These are phyloP conservation scores for Cyanophora paradoxa DNA, from an alignment of 78 protist species.

Conservation along the genomic window DNA sequence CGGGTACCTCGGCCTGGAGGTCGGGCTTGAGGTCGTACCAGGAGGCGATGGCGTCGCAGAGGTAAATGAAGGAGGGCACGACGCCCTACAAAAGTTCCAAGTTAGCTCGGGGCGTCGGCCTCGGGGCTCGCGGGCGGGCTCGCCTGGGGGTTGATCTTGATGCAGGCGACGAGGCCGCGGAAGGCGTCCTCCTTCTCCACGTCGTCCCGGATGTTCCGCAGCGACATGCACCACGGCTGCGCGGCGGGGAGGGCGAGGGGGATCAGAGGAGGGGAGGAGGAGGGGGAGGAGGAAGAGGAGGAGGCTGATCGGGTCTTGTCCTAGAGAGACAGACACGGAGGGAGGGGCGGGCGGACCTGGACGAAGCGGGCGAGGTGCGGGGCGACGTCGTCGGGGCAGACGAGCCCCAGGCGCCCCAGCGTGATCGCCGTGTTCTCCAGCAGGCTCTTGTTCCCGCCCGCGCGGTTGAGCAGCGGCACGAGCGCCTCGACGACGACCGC, in stretches of 20 bases:
- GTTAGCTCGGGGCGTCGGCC: too few species aligned
- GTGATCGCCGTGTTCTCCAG: constrained; percentile 47
- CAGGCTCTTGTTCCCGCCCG: background rate
- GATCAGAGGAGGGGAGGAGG: too few species aligned
- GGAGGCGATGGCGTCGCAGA: constrained; percentile 65
- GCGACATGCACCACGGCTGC: constrained; percentile 50
- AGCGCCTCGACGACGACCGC: constrained; percentile 20
- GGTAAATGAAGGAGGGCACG: constrained; percentile 11
- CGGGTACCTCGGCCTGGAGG: too few species aligned
- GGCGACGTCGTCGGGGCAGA: constrained; percentile 14
- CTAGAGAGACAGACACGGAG: too few species aligned
- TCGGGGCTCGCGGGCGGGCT: too few species aligned
- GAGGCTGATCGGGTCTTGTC: too few species aligned
- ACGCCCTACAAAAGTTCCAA: too few species aligned
- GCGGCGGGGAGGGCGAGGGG: too few species aligned
- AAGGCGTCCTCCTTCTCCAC: constrained; percentile 73
- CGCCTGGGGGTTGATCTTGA: constrained; percentile 51
- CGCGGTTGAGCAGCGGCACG: constrained; percentile 32
- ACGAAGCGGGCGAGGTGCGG: background rate
- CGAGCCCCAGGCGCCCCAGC: constrained; percentile 52
- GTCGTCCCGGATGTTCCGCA: constrained; percentile 57
- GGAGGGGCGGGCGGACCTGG: too few species aligned
- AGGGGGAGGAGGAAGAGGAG: too few species aligned
- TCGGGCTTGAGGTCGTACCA: too few species aligned
- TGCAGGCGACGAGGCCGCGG: constrained; percentile 52